These are phyloP conservation scores for Cantharellus anzutake DNA, from an alignment of 768 basidiomycete species.

Conservation along the genomic window DNA sequence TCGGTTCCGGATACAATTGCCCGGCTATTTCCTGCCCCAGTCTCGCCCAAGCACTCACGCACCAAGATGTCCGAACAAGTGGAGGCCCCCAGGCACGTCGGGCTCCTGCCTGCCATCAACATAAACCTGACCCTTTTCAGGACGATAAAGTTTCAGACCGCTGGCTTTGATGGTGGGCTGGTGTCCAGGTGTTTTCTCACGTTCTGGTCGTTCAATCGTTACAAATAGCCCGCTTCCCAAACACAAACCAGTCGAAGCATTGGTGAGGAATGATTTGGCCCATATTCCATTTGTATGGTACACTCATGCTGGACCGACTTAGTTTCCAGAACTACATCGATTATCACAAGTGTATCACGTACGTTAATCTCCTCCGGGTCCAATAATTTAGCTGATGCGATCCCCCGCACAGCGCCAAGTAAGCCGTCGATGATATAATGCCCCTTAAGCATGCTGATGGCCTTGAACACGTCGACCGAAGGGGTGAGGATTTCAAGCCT, in stretches of 20 bases:
- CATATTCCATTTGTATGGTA: not conserved
- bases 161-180: conserved; percentile 67
- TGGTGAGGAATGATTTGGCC: conserved; percentile 37
- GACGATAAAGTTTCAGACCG: conserved; percentile 84
- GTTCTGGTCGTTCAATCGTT: not conserved
- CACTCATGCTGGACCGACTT: not conserved
- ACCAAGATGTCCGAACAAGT: not conserved
- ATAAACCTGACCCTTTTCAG: conserved; percentile 19
- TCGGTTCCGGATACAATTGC: not conserved
- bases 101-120: not conserved
- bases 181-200: not conserved
- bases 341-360: conserved; percentile 82
- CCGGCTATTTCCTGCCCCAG: not conserved
- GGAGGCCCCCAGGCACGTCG: not conserved
- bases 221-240: conserved; percentile 60
- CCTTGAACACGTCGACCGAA: conserved; percentile 16
- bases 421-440: not conserved
- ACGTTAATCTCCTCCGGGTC: not conserved
- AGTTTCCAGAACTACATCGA: conserved; percentile 96
- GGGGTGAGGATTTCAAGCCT: conserved; percentile 95
- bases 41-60: not conserved
- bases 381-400: not conserved
- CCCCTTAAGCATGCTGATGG: not conserved
- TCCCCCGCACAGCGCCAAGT: not conserved
- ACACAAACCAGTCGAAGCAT: conserved; percentile 89